phyloP scores from a whole-genome alignment of 192 early-diverging fungal species.

The Mortierella alpina region DNA sequence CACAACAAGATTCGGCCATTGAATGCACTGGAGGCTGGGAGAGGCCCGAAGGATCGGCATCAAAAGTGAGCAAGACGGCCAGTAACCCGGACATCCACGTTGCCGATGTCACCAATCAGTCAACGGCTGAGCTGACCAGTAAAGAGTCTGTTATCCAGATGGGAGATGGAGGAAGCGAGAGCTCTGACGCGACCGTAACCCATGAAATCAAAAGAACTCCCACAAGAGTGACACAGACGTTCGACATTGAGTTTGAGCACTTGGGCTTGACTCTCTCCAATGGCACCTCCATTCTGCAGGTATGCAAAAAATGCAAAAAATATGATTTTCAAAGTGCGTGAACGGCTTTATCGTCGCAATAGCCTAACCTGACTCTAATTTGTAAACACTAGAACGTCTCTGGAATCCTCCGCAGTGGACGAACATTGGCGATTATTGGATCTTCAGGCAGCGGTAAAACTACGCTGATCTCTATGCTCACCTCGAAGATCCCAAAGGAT shows the following conservation, averaged over 20 bases:
- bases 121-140: conserved; percentile 23
- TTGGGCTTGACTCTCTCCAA: conserved; percentile 51
- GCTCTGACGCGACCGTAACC: background rate
- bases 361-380: no score
- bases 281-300: conserved; percentile 64
- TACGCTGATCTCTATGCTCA: conserved; percentile 72
- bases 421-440: conserved; percentile 71
- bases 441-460: conserved; percentile 71
- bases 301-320: conserved; percentile 3
- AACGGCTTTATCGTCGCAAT: no score
- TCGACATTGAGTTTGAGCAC: conserved; percentile 68
- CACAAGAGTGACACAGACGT: conserved; percentile 41
- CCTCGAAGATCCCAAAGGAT: conserved; percentile 66
- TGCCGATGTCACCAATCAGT: conserved; percentile 5
- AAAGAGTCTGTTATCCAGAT: conserved; percentile 25
- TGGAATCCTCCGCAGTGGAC: conserved; percentile 61
- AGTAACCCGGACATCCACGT: conserved; percentile 3
- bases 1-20: background rate
- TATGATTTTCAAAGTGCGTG: background rate
- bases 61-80: background rate
- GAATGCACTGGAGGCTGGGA: no score
- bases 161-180: background rate
- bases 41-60: no score
- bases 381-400: conserved; percentile 56
- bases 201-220: background rate